Percentiles rank a stretch among this genome's conserved stretches.
phyloP scores from a whole-genome alignment of 1,284 basidiomycete species.

The Gomphus bonarii region DNA sequence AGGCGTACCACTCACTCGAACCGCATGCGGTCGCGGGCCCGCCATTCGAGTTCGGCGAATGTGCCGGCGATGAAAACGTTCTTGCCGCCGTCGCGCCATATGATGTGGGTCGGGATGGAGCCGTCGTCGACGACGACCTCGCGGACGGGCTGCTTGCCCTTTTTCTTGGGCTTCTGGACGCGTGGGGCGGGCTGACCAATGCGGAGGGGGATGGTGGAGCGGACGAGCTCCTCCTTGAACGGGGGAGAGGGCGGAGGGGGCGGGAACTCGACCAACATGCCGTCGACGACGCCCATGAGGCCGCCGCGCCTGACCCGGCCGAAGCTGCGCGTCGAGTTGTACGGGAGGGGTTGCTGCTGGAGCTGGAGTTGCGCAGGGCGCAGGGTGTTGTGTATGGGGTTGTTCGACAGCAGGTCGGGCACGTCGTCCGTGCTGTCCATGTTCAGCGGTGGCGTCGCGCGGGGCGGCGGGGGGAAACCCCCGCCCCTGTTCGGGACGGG shows the following conservation, averaged over 20 bases:
- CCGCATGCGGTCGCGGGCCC: conserved; percentile 13
- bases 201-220: conserved; percentile 52
- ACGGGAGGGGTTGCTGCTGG: conserved; percentile 16
- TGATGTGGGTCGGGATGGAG: conserved; percentile 43
- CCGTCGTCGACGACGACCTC: neutral
- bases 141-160: conserved; percentile 13
- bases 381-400: too few relatives aligned
- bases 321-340: conserved; percentile 29
- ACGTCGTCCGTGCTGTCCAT: neutral
- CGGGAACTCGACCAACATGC: conserved; percentile 12
- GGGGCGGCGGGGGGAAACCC: neutral
- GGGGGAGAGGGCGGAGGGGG: conserved; percentile 19
- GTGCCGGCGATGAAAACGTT: conserved; percentile 40
- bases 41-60: conserved; percentile 14
- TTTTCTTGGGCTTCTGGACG: conserved; percentile 16
- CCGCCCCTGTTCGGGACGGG: neutral
- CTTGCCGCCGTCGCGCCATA: conserved; percentile 52
- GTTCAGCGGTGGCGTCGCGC: neutral
- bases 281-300: conserved; percentile 9
- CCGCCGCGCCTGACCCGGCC: conserved; percentile 20
- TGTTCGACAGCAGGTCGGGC: neutral
- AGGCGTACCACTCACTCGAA: conserved; percentile 11
- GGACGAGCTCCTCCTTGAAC: conserved; percentile 32
- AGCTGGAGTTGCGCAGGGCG: neutral
- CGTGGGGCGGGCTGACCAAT: conserved; percentile 20